Evolutionary conservation across 1,139 yeast genomes (phyloP).

Genomic region (Debaryomyces fabryi): DNA sequence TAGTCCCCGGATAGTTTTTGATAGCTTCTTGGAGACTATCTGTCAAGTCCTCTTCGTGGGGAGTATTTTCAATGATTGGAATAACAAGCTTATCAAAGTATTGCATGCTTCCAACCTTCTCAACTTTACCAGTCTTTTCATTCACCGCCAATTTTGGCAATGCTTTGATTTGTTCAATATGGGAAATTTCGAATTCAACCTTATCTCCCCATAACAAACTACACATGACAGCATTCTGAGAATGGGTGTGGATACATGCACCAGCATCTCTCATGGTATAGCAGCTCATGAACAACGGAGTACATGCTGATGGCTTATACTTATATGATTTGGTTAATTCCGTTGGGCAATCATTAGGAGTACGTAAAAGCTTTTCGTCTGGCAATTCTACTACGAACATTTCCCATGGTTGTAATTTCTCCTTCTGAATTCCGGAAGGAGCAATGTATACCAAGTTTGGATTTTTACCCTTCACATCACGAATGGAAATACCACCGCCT

Average conservation of each 20-base stretch:
- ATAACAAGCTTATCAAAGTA: slow-evolving; percentile 75
- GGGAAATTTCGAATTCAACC: slow-evolving; percentile 68
- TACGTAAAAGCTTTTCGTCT: slow-evolving; percentile 56
- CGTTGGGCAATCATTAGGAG: slow-evolving; percentile 53
- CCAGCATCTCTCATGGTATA: slow-evolving; percentile 77
- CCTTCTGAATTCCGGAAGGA: slow-evolving; percentile 96
- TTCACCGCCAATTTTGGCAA: slow-evolving; percentile 55
- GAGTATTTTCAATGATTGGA: slow-evolving; percentile 90
- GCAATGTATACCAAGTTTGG: slow-evolving; percentile 70
- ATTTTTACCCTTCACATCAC: slow-evolving; percentile 51
- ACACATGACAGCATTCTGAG: slow-evolving; percentile 83
- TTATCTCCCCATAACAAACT: slow-evolving; percentile 66
- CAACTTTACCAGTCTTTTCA: slow-evolving; percentile 46
- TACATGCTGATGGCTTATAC: slow-evolving; percentile 89
- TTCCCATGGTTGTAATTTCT: slow-evolving; percentile 78
- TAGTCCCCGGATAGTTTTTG: slow-evolving; percentile 66
- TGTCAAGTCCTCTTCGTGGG: slow-evolving; percentile 85
- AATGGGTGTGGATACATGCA: slow-evolving; percentile 94
- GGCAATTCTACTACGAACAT: slow-evolving; percentile 74
- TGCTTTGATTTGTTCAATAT: slow-evolving; percentile 93
- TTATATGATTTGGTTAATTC: slow-evolving; percentile 45
- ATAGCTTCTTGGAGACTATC: slow-evolving; percentile 67
- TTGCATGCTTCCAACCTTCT: slow-evolving; percentile 66
- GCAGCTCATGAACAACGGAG: slow-evolving; percentile 83
- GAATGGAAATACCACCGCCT: slow-evolving; percentile 90